Conservation (phyloP, 2,329 filamentous ascomycete species). For the Exophiala calicioides region DNA sequence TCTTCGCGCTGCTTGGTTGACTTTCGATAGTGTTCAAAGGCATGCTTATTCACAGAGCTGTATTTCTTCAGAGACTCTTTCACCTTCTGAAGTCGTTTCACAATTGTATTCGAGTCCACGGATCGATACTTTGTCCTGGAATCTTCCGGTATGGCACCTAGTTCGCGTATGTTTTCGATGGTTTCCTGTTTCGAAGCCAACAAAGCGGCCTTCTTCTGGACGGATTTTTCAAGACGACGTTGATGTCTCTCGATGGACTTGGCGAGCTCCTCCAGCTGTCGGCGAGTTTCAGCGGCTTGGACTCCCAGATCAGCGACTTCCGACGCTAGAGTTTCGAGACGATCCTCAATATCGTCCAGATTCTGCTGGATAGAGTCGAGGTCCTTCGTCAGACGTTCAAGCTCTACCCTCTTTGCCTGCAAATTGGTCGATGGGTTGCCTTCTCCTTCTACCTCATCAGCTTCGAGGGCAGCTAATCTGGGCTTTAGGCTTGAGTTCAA, state of each 20-base stretch:
- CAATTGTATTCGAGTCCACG: slow-evolving; percentile 74
- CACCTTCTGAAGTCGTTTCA: slow-evolving; percentile 78
- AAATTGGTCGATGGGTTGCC: slow-evolving; percentile 59
- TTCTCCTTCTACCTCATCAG: slow-evolving; percentile 69
- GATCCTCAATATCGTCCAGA: slow-evolving; percentile 71
- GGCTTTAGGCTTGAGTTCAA: slow-evolving; percentile 85
- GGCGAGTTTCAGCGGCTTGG: slow-evolving; percentile 63
- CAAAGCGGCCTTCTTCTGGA: slow-evolving; percentile 81
- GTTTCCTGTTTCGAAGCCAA: slow-evolving; percentile 77
- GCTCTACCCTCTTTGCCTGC: slow-evolving; percentile 76
- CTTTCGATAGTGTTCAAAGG: slow-evolving; percentile 97
- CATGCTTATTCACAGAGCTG: slow-evolving; percentile 87
- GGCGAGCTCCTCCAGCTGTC: slow-evolving; percentile 73
- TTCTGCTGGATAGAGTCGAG: slow-evolving; percentile 68
- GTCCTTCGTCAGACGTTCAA: slow-evolving; percentile 72
- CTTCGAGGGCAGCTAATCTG: slow-evolving; percentile 81
- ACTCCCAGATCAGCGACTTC: slow-evolving; percentile 62
- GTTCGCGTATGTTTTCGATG: slow-evolving; percentile 83
- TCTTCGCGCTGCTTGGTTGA: slow-evolving; percentile 91
- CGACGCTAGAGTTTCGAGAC: slow-evolving; percentile 62
- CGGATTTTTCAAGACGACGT: slow-evolving; percentile 86
- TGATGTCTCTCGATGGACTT: slow-evolving; percentile 80
- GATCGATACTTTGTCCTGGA: slow-evolving; percentile 88
- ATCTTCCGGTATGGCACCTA: slow-evolving; percentile 91
- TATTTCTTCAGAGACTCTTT: slow-evolving; percentile 95